Conservation (phyloP, 2,329 filamentous ascomycete genomes). For the Microascus cirrosus region DNA sequence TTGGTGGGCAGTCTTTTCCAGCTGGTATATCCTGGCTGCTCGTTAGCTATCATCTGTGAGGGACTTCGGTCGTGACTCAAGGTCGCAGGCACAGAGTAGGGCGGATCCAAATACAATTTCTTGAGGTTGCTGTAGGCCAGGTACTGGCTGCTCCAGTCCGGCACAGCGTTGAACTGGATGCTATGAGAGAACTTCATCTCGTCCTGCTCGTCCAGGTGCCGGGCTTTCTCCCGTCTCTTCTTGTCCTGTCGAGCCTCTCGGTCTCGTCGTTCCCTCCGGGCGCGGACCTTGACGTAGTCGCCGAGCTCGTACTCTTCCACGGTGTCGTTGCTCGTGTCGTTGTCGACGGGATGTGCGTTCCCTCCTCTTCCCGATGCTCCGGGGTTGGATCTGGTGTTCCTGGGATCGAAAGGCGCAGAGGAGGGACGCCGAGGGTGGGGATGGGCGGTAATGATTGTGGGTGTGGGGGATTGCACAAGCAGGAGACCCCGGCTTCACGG, state of each 20-base stretch:
- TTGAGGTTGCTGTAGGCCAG: conserved; percentile 98
- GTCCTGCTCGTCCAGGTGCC: conserved; percentile 60
- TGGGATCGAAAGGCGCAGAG: conserved; percentile 1
- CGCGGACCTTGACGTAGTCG: conserved; percentile 22
- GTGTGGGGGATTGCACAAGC: background rate
- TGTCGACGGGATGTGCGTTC: background rate
- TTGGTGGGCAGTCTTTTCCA: conserved; percentile 63
- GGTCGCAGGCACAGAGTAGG: background rate
- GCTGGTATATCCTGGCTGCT: conserved; percentile 70
- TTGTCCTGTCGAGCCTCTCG: conserved; percentile 20
- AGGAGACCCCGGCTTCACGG: background rate
- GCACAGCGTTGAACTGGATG: conserved; percentile 97
- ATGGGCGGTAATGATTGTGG: conserved; percentile 2
- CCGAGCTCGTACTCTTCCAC: conserved; percentile 25
- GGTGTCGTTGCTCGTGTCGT: conserved; percentile 4
- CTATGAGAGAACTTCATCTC: conserved; percentile 99
- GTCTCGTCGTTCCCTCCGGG: conserved; percentile 16
- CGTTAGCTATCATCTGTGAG: background rate
- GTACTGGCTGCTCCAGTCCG: conserved; percentile 98
- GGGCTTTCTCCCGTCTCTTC: conserved; percentile 52
- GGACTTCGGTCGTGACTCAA: background rate
- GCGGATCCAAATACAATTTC: conserved; percentile 61
- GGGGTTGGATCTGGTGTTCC: background rate
- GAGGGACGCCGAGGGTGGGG: conserved; percentile 1
- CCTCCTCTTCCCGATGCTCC: conserved; percentile 3